Conservation (phyloP, 495 filamentous ascomycete genomes). For the Hyaloscypha bicolor region DNA sequence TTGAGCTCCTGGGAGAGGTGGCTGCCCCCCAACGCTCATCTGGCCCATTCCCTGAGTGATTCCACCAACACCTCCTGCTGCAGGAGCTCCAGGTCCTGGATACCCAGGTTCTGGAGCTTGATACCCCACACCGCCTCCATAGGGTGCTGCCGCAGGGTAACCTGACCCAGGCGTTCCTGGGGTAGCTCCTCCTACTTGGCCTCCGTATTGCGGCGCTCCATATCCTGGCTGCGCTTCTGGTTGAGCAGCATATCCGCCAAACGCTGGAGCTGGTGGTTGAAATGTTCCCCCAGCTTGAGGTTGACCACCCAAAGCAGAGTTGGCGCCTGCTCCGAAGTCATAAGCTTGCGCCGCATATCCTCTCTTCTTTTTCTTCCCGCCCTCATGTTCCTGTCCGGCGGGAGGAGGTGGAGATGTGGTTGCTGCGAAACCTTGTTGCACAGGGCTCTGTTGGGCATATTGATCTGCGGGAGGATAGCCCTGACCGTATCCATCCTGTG, state of each 20-base stretch:
- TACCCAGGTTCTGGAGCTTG: constrained; percentile 70
- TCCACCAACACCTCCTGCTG: constrained; percentile 65
- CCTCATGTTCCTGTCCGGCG: constrained; percentile 47
- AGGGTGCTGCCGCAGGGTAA: constrained; percentile 35
- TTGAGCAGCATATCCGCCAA: constrained; percentile 31
- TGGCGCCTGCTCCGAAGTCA: constrained; percentile 88
- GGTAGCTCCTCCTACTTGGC: constrained; percentile 39
- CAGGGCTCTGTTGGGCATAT: constrained; percentile 44
- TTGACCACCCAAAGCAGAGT: constrained; percentile 70
- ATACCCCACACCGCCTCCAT: constrained; percentile 56
- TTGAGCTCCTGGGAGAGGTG: constrained; percentile 54
- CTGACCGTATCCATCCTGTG: constrained; percentile 63
- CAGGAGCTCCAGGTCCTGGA: constrained; percentile 48
- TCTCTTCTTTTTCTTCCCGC: constrained; percentile 79
- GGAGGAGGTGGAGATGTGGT: constrained; percentile 43
- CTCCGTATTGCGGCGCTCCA: constrained; percentile 66
- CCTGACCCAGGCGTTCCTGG: constrained; percentile 15
- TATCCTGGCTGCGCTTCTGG: constrained; percentile 42
- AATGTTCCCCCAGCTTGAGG: constrained; percentile 46
- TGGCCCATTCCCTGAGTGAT: constrained; percentile 83
- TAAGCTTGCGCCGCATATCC: constrained; percentile 93
- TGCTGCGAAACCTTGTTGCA: constrained; percentile 38
- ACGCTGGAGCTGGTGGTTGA: constrained; percentile 31
- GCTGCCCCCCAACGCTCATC: constrained; percentile 71
- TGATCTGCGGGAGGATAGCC: constrained; percentile 55